Conservation (phyloP, 495 filamentous ascomycete genomes). For the Hyaloscypha hepaticicola region DNA sequence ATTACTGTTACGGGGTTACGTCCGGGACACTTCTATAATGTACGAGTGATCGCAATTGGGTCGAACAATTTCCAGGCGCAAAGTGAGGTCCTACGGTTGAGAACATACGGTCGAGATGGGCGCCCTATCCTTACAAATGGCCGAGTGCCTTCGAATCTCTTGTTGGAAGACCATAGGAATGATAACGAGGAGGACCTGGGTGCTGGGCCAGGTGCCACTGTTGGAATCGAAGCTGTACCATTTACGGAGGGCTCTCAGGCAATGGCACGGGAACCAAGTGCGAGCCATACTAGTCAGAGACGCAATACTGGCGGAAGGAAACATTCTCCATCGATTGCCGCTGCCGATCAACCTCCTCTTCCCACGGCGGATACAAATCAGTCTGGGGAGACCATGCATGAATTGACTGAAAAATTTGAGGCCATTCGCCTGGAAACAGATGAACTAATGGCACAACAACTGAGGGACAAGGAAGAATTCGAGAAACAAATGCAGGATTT, state of each 20-base stretch:
- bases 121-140: slow-evolving; percentile 54
- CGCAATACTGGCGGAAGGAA: slow-evolving; percentile 70
- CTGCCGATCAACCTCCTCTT: slow-evolving; percentile 51
- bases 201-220: slow-evolving; percentile 40
- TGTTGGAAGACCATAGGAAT: slow-evolving; percentile 43
- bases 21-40: slow-evolving; percentile 84
- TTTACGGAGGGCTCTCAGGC: slow-evolving; percentile 49
- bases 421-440: slow-evolving; percentile 67
- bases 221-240: slow-evolving; percentile 54
- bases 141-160: slow-evolving; percentile 53
- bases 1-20: slow-evolving; percentile 84
- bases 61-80: slow-evolving; percentile 87
- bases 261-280: slow-evolving; percentile 63
- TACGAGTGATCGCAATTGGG: slow-evolving; percentile 86
- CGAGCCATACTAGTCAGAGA: slow-evolving; percentile 54
- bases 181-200: slow-evolving; percentile 38
- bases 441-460: slow-evolving; percentile 51
- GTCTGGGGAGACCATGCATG: slow-evolving; percentile 36
- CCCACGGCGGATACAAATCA: slow-evolving; percentile 23
- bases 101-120: slow-evolving; percentile 58
- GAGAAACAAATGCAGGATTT: slow-evolving; percentile 58
- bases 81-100: slow-evolving; percentile 78
- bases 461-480: slow-evolving; percentile 75
- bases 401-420: slow-evolving; percentile 71
- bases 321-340: slow-evolving; percentile 69